Evolutionary conservation across 2,329 filamentous ascomycete species (phyloP).

Genomic region (Diaporthe capsici): DNA sequence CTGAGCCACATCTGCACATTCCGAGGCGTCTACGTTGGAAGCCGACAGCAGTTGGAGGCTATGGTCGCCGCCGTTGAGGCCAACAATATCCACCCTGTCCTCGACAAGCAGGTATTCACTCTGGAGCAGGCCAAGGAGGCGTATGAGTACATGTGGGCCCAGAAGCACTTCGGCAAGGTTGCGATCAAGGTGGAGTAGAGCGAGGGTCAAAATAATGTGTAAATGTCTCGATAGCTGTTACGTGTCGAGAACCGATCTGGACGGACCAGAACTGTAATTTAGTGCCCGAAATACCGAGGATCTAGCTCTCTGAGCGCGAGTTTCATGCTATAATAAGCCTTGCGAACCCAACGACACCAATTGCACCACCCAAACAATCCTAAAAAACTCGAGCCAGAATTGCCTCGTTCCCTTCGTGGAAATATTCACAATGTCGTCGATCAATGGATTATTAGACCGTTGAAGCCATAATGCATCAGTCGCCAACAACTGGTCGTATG

Average conservation of each 20-base stretch:
- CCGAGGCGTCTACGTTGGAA: conserved; percentile 59
- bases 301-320: not conserved
- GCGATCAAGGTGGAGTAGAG: conserved; percentile 61
- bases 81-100: conserved; percentile 58
- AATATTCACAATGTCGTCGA: not conserved
- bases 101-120: conserved; percentile 55
- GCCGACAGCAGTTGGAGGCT: conserved; percentile 56
- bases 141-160: conserved; percentile 67
- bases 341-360: not conserved
- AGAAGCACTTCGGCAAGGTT: conserved; percentile 71
- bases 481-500: not conserved
- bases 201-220: not conserved
- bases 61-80: conserved; percentile 60
- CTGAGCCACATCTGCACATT: conserved; percentile 55
- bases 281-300: conserved; percentile 4
- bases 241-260: not conserved
- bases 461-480: not conserved
- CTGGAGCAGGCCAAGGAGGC: conserved; percentile 58
- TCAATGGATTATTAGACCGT: not conserved
- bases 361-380: not conserved
- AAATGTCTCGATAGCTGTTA: not conserved
- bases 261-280: conserved; percentile 14
- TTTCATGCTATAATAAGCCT: conserved; percentile 13
- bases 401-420: no score
- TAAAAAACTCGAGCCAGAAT: no score